These are phyloP conservation scores for Mesotaenium endlicherianum DNA, from an alignment of 139 green algal species.

Conservation along the genomic window DNA sequence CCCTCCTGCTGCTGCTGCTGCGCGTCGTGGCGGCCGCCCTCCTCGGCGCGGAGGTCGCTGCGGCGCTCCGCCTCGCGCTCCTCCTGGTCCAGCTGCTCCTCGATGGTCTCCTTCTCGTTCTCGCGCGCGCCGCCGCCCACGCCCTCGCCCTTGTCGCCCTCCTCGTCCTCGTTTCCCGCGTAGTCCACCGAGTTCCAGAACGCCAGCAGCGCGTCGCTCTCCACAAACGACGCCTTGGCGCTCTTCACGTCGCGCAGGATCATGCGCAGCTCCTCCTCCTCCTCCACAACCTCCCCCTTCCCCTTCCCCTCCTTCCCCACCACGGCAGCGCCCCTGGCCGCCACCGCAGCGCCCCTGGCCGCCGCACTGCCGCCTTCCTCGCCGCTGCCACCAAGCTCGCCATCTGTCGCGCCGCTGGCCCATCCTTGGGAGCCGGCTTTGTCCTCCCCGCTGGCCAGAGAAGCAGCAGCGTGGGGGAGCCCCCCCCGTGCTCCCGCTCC, in stretches of 20 bases:
- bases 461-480: background rate
- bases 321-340: background rate
- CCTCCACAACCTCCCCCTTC: background rate
- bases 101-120: background rate
- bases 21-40: background rate
- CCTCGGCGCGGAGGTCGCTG: background rate
- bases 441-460: background rate
- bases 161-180: background rate
- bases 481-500: background rate
- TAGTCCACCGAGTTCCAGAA: constrained; percentile 23
- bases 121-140: background rate
- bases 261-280: background rate
- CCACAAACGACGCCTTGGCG: background rate
- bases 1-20: background rate
- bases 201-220: background rate
- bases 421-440: background rate
- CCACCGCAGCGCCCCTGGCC: background rate
- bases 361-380: background rate
- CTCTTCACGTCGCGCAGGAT: background rate
- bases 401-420: background rate
- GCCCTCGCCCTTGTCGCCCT: background rate
- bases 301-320: background rate
- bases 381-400: constrained; percentile 36
- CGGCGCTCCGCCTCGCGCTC: background rate
- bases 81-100: background rate